These are phyloP conservation scores for Fusarium sp. DNA, from an alignment of 2,329 filamentous ascomycete species.

Conservation along the genomic window DNA sequence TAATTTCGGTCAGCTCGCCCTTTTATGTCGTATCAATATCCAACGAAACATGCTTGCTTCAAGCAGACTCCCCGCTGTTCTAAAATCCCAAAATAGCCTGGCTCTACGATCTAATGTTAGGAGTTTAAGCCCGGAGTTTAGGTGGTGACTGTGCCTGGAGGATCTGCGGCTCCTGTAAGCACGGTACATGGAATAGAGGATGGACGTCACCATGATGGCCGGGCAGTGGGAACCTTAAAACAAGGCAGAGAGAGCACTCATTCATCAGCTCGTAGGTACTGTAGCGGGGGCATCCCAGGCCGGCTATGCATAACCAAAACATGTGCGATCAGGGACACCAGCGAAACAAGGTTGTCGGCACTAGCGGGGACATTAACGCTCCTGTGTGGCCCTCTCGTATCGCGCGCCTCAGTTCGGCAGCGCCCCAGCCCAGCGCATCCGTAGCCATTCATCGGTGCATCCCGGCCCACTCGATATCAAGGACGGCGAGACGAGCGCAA, in stretches of 20 bases:
- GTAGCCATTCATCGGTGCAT: neutral
- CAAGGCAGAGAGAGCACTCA: constrained; percentile 6
- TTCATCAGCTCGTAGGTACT: neutral
- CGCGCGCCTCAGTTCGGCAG: neutral
- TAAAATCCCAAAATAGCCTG: neutral
- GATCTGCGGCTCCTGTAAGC: neutral
- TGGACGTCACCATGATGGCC: constrained; percentile 23
- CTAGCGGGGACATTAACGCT: neutral
- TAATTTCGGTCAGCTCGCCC: neutral
- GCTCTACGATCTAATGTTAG: neutral
- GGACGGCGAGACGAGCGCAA: neutral
- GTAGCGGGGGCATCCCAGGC: constrained; percentile 7
- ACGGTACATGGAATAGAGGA: neutral
- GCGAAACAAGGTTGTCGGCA: constrained; percentile 10
- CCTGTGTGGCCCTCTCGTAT: constrained; percentile 10
- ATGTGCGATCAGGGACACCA: constrained; percentile 2
- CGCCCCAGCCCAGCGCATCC: neutral
- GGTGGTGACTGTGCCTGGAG: neutral
- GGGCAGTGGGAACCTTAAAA: constrained; percentile 8
- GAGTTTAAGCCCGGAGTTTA: neutral
- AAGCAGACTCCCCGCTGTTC: neutral
- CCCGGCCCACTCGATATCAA: constrained; percentile 12
- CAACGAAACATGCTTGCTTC: neutral
- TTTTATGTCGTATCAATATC: constrained; percentile 4
- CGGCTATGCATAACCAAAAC: constrained; percentile 11